A percentile compares a stretch with the other conserved stretches of the same genome.
phyloP scores from a whole-genome alignment of 495 filamentous ascomycete genomes.

The Cenococcum geophilum region DNA sequence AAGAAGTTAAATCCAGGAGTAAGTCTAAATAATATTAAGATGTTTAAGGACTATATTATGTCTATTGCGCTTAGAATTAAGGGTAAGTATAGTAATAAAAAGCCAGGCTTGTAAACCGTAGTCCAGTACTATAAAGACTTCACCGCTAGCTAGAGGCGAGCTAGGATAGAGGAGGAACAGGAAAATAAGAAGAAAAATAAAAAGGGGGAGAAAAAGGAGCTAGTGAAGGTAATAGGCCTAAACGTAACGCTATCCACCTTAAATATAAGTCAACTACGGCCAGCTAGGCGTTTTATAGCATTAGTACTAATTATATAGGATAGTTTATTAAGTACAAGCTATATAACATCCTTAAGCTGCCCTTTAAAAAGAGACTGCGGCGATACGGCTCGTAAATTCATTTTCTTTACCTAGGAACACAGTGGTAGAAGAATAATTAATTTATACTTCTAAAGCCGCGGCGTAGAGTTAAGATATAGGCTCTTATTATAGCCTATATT shows the following conservation, averaged over 20 bases:
- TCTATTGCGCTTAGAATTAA: too few relatives aligned
- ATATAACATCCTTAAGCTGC: too few relatives aligned
- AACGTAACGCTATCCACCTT: constrained; percentile 18
- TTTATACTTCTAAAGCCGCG: constrained; percentile 13
- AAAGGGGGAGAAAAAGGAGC: constrained; percentile 6
- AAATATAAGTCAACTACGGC: constrained; percentile 17
- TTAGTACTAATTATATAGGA: constrained; percentile 17
- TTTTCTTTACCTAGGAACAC: constrained; percentile 18
- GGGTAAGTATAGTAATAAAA: too few relatives aligned
- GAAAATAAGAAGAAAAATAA: constrained; percentile 9
- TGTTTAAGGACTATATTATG: too few relatives aligned
- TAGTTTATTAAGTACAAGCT: constrained; percentile 19
- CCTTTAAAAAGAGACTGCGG: constrained; percentile 18
- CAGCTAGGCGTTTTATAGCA: constrained; percentile 13
- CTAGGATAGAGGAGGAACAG: constrained; percentile 15
- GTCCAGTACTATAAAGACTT: constrained; percentile 18
- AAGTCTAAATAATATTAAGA: too few relatives aligned
- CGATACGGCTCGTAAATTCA: constrained; percentile 17
- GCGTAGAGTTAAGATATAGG: constrained; percentile 15
- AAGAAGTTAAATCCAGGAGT: too few relatives aligned
- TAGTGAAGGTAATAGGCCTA: constrained; percentile 8
- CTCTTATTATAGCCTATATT: constrained; percentile 9
- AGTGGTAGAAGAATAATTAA: constrained; percentile 15
- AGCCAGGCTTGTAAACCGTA: too few relatives aligned
- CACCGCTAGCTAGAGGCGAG: constrained; percentile 9